phyloP scores from a whole-genome alignment of 371 early-diverging fungal species.

The Mucor velutinosus region DNA sequence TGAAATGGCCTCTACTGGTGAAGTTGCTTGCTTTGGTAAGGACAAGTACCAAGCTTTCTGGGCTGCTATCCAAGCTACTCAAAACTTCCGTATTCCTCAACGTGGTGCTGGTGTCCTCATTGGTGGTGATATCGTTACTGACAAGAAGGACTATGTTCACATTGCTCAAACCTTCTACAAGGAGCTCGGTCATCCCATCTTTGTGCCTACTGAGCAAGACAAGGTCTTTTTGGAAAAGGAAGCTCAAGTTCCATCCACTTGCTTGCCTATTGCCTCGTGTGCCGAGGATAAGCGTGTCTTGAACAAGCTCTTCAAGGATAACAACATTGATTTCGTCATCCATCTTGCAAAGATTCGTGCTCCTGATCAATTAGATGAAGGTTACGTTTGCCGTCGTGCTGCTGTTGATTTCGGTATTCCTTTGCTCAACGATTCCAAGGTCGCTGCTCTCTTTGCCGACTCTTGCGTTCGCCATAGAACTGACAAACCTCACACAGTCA shows the following conservation, averaged over 20 bases:
- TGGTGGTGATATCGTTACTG: constrained; percentile 74
- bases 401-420: constrained; percentile 91
- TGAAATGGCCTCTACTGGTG: constrained; percentile 98
- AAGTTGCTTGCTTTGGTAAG: constrained; percentile 95
- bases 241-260: constrained; percentile 41
- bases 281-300: constrained; percentile 54
- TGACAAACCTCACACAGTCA: constrained; percentile 20
- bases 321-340: constrained; percentile 74
- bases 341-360: constrained; percentile 78
- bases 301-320: constrained; percentile 58
- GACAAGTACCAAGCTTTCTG: constrained; percentile 88
- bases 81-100: constrained; percentile 78
- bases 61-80: constrained; percentile 77
- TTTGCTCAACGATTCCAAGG: constrained; percentile 83
- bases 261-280: constrained; percentile 52
- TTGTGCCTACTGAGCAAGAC: constrained; percentile 67
- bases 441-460: constrained; percentile 81
- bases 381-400: constrained; percentile 81
- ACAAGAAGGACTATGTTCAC: constrained; percentile 66
- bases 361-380: constrained; percentile 57
- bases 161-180: constrained; percentile 64
- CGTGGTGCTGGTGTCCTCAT: constrained; percentile 73
- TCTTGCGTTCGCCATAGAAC: constrained; percentile 59
- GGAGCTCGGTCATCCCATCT: constrained; percentile 69
- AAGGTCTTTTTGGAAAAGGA: constrained; percentile 45